Percentiles rank a stretch among this genome's conserved stretches.
Conservation (phyloP, 2,329 filamentous ascomycete genomes). For the Leptographium wingfieldii region DNA sequence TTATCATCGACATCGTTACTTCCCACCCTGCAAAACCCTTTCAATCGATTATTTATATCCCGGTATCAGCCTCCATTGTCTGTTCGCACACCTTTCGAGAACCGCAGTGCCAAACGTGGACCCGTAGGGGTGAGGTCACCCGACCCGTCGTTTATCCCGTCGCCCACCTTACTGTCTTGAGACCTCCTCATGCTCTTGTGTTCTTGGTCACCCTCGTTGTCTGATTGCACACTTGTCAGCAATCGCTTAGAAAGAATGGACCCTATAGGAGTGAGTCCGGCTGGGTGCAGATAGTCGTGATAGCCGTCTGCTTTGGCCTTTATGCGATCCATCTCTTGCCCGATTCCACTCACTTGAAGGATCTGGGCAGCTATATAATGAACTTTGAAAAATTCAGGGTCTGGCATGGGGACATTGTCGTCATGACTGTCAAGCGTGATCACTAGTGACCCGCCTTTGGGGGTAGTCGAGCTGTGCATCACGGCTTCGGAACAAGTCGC, state of each 20-base stretch:
- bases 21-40: not conserved
- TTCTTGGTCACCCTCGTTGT: not conserved
- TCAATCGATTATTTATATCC: not conserved
- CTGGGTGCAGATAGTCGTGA: not conserved
- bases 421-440: not conserved
- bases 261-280: not conserved
- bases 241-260: not conserved
- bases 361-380: not conserved
- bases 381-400: not conserved
- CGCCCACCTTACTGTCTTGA: not conserved
- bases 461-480: no score
- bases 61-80: not conserved
- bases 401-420: not conserved
- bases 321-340: not conserved
- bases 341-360: slow-evolving; percentile 5
- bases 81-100: not conserved
- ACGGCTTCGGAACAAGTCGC: not conserved
- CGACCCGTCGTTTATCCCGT: not conserved
- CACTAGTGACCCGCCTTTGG: not conserved
- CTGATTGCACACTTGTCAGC: not conserved
- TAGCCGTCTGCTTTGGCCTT: not conserved
- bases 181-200: not conserved
- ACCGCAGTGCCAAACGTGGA: not conserved
- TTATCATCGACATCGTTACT: not conserved
- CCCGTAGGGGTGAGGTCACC: not conserved